Evolutionary conservation across 2,329 filamentous ascomycete genomes (phyloP), one percentile per base, ranked within the genome.

Genomic region (Laburnicola sp.): DNA sequence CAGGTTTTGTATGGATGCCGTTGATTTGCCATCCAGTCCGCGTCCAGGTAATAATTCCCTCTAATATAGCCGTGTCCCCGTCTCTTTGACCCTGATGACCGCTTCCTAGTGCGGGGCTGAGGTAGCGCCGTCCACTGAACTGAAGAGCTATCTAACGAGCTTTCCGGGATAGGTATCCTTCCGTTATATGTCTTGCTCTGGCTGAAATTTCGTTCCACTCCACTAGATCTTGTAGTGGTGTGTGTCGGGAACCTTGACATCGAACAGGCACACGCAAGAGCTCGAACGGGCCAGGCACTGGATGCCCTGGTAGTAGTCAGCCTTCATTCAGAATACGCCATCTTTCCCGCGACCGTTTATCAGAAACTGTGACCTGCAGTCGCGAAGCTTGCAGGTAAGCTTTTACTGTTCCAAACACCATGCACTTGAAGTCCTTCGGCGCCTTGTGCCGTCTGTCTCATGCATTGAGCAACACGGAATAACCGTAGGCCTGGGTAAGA

Each of bases 31-130:
- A 47, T 37, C 46, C 41, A 31, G 38, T 37, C 41, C 49, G 45
- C 39, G 28, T 48, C 37, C 30, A 50, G 45, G 39, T 42, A 56
- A 52, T 50, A 37, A 37, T 30, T 25, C 10, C 16, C 22, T 45
- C 11, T 16, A 30, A 36, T 38, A 31, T 45, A 38, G 43, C 25
- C 34, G 34, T 38, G 28, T 6, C 16, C 26, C 30, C 28, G 23
- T 22, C 2, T 9, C 16, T 26, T 11, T 16, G 26, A 35, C 30
- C 22, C 32, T 37, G 34, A 38, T 26, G 3, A 45, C 34, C 23
- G 31, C 42, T 45, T 37, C 26, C 43, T 38, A 30, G 43, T 38
- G 43, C 43, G 43, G 43, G 43, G 43, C 26, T 28, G 11, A 32
- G 43, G 34, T 30, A 21, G 34, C 26, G 25, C 7, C n/a, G 30